Percentiles rank a stretch among this genome's conserved stretches.
phyloP scores from a whole-genome alignment of 495 filamentous ascomycete genomes.

The Xylaria scruposa region DNA sequence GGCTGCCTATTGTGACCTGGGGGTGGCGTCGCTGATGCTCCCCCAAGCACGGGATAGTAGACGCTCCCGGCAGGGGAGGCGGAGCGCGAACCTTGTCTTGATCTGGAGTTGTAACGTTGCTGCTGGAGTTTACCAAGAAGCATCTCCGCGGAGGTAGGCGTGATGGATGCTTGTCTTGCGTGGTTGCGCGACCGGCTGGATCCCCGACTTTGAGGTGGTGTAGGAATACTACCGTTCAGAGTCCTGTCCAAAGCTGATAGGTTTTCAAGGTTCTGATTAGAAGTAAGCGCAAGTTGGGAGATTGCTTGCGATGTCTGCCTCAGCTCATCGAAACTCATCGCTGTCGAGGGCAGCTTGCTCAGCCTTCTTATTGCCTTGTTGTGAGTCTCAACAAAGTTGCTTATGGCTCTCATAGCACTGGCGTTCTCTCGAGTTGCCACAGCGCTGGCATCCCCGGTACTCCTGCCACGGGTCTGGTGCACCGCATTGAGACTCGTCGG shows the following conservation, averaged over 20 bases:
- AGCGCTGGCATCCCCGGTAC: conserved; percentile 39
- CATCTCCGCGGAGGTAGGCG: conserved; percentile 21
- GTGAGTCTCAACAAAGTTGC: conserved; percentile 54
- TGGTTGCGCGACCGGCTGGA: conserved; percentile 32
- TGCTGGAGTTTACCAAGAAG: conserved; percentile 30
- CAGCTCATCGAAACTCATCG: conserved; percentile 47
- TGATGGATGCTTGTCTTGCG: background rate
- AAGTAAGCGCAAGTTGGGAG: conserved; percentile 32
- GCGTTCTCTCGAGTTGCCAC: conserved; percentile 49
- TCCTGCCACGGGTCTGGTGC: conserved; percentile 43
- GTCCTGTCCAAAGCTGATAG: background rate
- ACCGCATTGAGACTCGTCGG: conserved; percentile 47
- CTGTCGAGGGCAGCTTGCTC: conserved; percentile 46
- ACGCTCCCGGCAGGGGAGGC: conserved; percentile 17
- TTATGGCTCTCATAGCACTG: conserved; percentile 51
- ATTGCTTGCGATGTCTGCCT: conserved; percentile 28
- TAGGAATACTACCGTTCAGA: conserved; percentile 30
- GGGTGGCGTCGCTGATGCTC: conserved; percentile 23
- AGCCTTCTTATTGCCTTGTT: conserved; percentile 53
- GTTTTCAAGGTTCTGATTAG: conserved; percentile 22
- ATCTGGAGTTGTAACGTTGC: conserved; percentile 24
- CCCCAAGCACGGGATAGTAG: conserved; percentile 34
- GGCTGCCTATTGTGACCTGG: background rate
- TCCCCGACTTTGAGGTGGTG: conserved; percentile 43
- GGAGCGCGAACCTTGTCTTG: conserved; percentile 26